A percentile compares a stretch with the other conserved stretches of the same genome.
Conservation (phyloP, 1,139 yeast genomes). For the Zhuliangozyma blackwelliae region DNA sequence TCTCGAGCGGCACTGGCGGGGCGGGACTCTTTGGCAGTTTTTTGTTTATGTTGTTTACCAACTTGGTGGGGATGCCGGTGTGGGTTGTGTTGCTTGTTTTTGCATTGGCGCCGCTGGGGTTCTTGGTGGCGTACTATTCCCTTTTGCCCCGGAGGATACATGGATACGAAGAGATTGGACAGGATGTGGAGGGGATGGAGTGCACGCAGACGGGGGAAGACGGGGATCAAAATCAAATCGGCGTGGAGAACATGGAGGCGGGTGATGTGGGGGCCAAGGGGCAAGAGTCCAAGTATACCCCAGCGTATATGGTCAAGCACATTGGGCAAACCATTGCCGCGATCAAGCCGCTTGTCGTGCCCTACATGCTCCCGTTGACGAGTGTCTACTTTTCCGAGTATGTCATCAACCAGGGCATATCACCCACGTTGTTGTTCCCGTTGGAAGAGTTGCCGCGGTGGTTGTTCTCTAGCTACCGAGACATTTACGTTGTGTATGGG, state of each 20-base stretch:
- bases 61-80: constrained; percentile 28
- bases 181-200: constrained; percentile 3
- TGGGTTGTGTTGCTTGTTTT: constrained; percentile 29
- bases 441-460: constrained; percentile 57
- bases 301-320: constrained; percentile 2
- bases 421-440: constrained; percentile 83
- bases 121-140: constrained; percentile 24
- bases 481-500: constrained; percentile 91
- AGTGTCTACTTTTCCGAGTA: constrained; percentile 86
- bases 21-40: constrained; percentile 85
- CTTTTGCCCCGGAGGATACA: constrained; percentile 22
- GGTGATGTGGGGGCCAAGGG: background rate
- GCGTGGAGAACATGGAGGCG: background rate
- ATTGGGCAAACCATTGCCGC: constrained; percentile 33
- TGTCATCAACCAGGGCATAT: constrained; percentile 83
- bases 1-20: constrained; percentile 93
- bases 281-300: background rate
- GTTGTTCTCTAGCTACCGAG: constrained; percentile 64
- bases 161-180: constrained; percentile 5
- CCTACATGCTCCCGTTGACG: constrained; percentile 79
- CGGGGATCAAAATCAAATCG: constrained; percentile 19
- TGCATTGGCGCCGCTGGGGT: constrained; percentile 35
- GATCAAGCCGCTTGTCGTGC: constrained; percentile 51
- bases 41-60: constrained; percentile 38
- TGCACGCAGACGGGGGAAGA: constrained; percentile 10